These are phyloP conservation scores for Trichoderma semiorbis DNA, from an alignment of 2,329 filamentous ascomycete genomes.

Conservation along the genomic window DNA sequence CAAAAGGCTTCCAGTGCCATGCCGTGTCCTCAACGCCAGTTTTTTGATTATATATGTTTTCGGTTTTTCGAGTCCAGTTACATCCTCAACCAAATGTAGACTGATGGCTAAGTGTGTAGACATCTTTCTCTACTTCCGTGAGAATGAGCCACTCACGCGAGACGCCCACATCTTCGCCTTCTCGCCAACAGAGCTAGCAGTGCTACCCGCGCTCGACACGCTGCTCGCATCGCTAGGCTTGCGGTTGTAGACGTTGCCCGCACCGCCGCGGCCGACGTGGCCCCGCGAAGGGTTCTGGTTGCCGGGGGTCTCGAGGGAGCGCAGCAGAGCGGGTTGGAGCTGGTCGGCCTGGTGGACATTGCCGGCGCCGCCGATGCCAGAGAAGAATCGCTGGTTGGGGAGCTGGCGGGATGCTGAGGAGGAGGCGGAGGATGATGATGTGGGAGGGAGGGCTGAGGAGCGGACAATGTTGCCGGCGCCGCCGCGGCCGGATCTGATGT, in stretches of 20 bases:
- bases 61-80: not conserved
- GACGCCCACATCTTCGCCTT: conserved; percentile 34
- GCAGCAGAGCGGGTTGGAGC: conserved; percentile 27
- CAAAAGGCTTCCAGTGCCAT: not conserved
- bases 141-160: conserved; percentile 33
- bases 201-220: conserved; percentile 32
- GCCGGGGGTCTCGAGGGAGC: conserved; percentile 46
- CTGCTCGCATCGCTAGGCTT: conserved; percentile 33
- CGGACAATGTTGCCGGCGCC: conserved; percentile 56
- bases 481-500: conserved; percentile 52
- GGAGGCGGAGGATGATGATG: conserved; percentile 13
- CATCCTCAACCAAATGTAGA: not conserved
- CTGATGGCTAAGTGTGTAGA: too few relatives aligned
- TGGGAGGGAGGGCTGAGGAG: conserved; percentile 39
- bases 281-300: conserved; percentile 45
- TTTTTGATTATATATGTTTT: not conserved
- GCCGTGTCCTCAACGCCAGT: not conserved
- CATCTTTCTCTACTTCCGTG: conserved; percentile 25
- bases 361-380: conserved; percentile 64
- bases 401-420: conserved; percentile 41
- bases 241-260: conserved; percentile 55
- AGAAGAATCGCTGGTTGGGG: conserved; percentile 50
- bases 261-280: conserved; percentile 49
- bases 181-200: conserved; percentile 37
- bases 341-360: conserved; percentile 52